A percentile compares a stretch with the other conserved stretches of the same genome.
These are phyloP conservation scores for Suillus bovinus DNA, from an alignment of 768 basidiomycete genomes.

Conservation along the genomic window DNA sequence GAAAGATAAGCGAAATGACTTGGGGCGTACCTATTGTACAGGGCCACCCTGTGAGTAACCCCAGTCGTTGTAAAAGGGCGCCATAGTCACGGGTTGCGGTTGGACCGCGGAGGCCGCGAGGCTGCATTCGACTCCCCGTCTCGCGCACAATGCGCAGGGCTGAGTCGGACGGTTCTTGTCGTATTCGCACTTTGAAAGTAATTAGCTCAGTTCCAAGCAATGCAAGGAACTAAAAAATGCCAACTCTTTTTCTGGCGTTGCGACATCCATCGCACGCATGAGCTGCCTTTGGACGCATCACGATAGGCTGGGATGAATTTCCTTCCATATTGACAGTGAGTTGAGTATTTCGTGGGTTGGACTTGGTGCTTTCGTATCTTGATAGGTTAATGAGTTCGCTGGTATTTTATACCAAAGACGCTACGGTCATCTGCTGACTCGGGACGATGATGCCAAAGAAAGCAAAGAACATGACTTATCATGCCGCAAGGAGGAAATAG, in stretches of 20 bases:
- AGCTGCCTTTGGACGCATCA: background rate
- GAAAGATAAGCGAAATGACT: background rate
- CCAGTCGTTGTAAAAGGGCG: background rate
- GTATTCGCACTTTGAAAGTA: conserved; percentile 11
- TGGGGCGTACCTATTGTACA: background rate
- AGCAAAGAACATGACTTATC: background rate
- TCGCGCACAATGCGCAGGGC: conserved; percentile 25
- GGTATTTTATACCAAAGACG: conserved; percentile 1
- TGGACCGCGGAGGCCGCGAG: conserved; percentile 14
- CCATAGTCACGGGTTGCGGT: conserved; percentile 3
- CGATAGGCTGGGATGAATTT: background rate
- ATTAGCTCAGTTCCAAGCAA: background rate
- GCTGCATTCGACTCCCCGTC: conserved; percentile 14
- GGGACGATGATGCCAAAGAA: background rate
- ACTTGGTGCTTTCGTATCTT: background rate
- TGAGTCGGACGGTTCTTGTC: conserved; percentile 14
- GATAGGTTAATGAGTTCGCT: background rate
- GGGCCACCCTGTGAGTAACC: background rate
- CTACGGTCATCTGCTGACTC: background rate
- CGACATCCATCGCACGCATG: background rate
- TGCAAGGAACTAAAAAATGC: background rate
- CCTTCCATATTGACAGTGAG: background rate
- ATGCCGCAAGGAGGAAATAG: background rate
- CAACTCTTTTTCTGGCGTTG: background rate
- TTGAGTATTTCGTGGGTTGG: background rate